These are phyloP conservation scores for Populus hybrid DNA, from an alignment of 441 rosid genomes.

Conservation along the genomic window DNA sequence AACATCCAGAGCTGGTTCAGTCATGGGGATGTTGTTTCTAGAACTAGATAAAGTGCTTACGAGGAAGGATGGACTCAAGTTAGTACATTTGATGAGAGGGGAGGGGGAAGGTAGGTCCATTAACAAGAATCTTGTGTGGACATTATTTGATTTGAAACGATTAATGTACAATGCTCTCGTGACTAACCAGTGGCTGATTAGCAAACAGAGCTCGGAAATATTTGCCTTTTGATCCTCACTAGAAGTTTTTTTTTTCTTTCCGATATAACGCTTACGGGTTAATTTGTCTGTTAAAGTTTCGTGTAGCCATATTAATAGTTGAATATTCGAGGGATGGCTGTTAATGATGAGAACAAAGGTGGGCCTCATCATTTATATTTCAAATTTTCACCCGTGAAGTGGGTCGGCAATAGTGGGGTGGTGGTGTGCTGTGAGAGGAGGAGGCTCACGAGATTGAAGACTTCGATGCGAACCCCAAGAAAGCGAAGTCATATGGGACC, in stretches of 20 bases:
- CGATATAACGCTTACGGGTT: no score
- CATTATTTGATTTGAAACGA: neutral
- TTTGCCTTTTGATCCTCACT: neutral
- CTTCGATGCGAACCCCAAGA: constrained; percentile 13
- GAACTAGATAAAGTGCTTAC: neutral
- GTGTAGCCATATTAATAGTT: neutral
- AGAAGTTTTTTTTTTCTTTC: no score
- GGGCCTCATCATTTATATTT: neutral
- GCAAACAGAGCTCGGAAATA: neutral
- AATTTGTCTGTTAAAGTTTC: neutral
- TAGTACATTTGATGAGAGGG: neutral
- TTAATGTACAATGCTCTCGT: neutral
- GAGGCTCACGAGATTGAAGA: constrained; percentile 32
- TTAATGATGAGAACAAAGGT: neutral
- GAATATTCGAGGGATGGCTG: neutral
- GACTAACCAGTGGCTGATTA: neutral
- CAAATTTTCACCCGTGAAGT: constrained; percentile 33
- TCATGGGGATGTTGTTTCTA: neutral
- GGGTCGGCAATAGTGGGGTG: constrained; percentile 46
- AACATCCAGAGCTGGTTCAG: neutral
- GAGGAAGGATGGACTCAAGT: neutral
- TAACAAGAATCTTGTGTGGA: neutral
- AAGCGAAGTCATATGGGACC: constrained; percentile 22
- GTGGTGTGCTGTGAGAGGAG: constrained; percentile 1
- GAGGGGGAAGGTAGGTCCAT: neutral